Percentiles rank a stretch among this genome's conserved stretches.
phyloP scores from a whole-genome alignment of 257 asterid genomes.

The Fraxinus pennsylvanica region DNA sequence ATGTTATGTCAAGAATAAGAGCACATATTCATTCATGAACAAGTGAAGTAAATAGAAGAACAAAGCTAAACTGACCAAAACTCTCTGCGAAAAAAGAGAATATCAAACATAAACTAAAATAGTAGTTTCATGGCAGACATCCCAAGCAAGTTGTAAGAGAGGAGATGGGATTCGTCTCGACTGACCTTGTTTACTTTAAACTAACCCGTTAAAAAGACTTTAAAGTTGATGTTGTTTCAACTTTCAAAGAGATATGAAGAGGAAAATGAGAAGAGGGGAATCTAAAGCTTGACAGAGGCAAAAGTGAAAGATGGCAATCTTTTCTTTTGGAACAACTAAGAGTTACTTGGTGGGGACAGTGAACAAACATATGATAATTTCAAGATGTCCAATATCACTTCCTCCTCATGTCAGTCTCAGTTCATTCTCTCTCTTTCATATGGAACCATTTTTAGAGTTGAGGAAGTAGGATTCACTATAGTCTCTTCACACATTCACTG shows the following conservation, averaged over 20 bases:
- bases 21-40: neutral
- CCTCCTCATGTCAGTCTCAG: conserved; percentile 48
- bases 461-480: conserved; percentile 32
- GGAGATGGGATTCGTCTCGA: conserved; percentile 27
- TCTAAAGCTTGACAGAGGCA: conserved; percentile 49
- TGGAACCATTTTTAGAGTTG: conserved; percentile 39
- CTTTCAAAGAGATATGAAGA: conserved; percentile 37
- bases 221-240: conserved; percentile 40
- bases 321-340: conserved; percentile 45
- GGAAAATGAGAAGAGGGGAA: conserved; percentile 57
- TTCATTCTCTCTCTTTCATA: conserved; percentile 44
- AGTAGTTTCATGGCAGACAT: conserved; percentile 41
- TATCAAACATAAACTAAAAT: conserved; percentile 18
- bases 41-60: no score
- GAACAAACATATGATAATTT: conserved; percentile 41
- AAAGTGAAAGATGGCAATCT: conserved; percentile 55
- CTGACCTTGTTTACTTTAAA: conserved; percentile 30
- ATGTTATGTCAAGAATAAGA: conserved; percentile 23
- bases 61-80: neutral
- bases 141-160: conserved; percentile 26
- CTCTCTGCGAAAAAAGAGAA: conserved; percentile 12
- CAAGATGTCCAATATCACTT: conserved; percentile 44
- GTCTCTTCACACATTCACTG: conserved; percentile 33
- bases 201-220: conserved; percentile 33
- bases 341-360: conserved; percentile 64